Base-by-base conservation (phyloP, 129 eudicot genomes). In the Oenanthe sinensis region DNA sequence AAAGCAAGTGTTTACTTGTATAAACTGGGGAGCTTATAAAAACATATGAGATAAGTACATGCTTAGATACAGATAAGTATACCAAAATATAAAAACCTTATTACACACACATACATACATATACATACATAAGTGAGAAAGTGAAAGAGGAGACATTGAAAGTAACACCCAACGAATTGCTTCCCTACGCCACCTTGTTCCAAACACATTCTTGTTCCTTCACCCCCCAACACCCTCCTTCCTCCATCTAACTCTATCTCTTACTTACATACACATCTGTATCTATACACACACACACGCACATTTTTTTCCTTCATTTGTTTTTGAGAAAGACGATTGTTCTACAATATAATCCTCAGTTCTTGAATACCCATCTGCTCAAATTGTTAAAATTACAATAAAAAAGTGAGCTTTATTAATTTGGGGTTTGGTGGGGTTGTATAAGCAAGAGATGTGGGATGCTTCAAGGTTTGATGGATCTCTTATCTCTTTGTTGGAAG, bases 401-500 rank as follows among this genome's bases (percentile, higher is more conserved):
- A 69, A 69, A 16, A 62, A 67, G 77, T 55, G 65, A 77, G 16
- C 52, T 60, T 54, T 75, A 47, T 42, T 75, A 22, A 22, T 68
- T 63, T 22, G 67, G 78, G 78, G 70, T 70, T 73, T 79, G 74
- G 54, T 36, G 81, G 74, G 82, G 84, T 86, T 74, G 49, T 49
- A 50, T 77, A 79, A 45, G 86, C 87, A 47, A 83, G 93, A 85
- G 86, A 90, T 90, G 91, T 90, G 89, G 94, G 81, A 87, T 87
- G 91, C 83, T 79, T 72, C 81, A 81, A 74, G 93, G 67, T n/a
- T 83, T 87, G 76, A 90, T 90, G 94, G 87, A 90, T 88, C 87
- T 87, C 77, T 79, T 87, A 68, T 90, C 94, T 39, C 85, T 87
- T 42, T 90, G 94, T 67, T 90, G 88, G 91, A 89, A 85, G 87